Evolutionary conservation across 2,329 filamentous ascomycete genomes (phyloP), one percentile per base, ranked within the genome.

Genomic region (Pseudogymnoascus sp.): DNA sequence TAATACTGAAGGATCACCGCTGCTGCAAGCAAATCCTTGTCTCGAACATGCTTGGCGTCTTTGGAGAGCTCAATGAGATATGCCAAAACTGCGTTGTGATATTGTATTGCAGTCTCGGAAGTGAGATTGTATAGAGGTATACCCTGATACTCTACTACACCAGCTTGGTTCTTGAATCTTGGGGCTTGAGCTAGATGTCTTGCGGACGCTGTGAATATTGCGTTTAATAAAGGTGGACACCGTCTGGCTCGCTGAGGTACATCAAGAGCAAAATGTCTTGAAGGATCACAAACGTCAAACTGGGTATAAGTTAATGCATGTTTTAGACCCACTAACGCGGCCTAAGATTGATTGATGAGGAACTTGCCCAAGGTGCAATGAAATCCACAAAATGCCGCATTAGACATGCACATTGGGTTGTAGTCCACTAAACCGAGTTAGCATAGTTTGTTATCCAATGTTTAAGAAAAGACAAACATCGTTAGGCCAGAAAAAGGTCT

Each of bases 131-230:
- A 47, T 47, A 47, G 42, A 23, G 42, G 42, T 47, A 47, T 47
- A 47, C 42, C 42, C 3, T 47, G 42, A 47, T 47, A 47, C 42
- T 47, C 42, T 5, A 47, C 42, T 23, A 47, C 21, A 14, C 42
- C 42, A 47, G 11, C 42, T 47, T 23, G 18, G 18, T 47, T 47
- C 42, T 47, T 77, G 40, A 82, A 47, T 47, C 42, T 47, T 47
- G 42, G 42, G 42, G 18, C 42, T 47, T 47, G 76, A 59, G 78
- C 80, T 40, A 84, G 72, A 67, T 84, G 82, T 31, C 81, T 75
- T 2, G 81, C 79, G 0, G 82, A 78, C 4, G 84, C 74, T 2
- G 82, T 82, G 44, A 84, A 76, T 37, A 84, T 82, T 28, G 82
- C 81, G 62, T 84, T 82, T 14, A 83, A 73, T 8, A 85, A 74